Evolutionary conservation across 2,329 filamentous ascomycete genomes (phyloP), one percentile per base, ranked within the genome.

Genomic region (Calonectria pteridis): DNA sequence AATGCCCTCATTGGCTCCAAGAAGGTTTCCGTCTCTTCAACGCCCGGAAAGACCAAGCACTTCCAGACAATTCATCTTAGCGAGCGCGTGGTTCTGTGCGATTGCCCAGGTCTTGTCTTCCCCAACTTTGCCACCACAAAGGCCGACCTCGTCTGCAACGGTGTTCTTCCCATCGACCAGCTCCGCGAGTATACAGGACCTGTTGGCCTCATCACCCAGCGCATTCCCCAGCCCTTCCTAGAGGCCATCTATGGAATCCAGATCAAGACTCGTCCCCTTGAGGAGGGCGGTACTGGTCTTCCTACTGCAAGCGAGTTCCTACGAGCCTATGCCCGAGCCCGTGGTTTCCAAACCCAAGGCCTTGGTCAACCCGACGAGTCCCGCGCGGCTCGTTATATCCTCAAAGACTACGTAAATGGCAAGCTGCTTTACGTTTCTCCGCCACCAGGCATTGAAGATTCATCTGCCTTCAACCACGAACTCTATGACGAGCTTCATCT

Each of bases 1-100:
- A 99, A 99, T 87, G 96, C 97, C 51, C 91, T 99, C n/a, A 96
- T 98, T 72, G 97, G 97, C 65, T 93, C 97, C 69, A 99, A 98
- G 88, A 99, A 98, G 87, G 97, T 99, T 7, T 98, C 96, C 0
- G 97, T 99, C 49, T 99, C 97, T 20, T 94, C 96, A 18, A 99
- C 97, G 1, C 97, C 97, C 5, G 97, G 97, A 83, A 99, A 99
- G 87, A 99, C 97, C 18, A 99, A 99, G 88, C 97, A 99, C 82
- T 99, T 99, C 87, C 97, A 99, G 85, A 99, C 97, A 1, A 97
- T 99, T 73, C 96, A 98, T 83, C 91, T 99, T 37, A 97, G 94
- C 73, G 94, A 97, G 1, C 92, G 93, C 73, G 95, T 99, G 75
- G 91, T 98, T 59, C 91, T 99, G 9, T 98, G 97, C 85, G 97